These are phyloP conservation scores for Cladochytrium tenue DNA, from an alignment of 371 early-diverging fungal genomes.

Conservation along the genomic window DNA sequence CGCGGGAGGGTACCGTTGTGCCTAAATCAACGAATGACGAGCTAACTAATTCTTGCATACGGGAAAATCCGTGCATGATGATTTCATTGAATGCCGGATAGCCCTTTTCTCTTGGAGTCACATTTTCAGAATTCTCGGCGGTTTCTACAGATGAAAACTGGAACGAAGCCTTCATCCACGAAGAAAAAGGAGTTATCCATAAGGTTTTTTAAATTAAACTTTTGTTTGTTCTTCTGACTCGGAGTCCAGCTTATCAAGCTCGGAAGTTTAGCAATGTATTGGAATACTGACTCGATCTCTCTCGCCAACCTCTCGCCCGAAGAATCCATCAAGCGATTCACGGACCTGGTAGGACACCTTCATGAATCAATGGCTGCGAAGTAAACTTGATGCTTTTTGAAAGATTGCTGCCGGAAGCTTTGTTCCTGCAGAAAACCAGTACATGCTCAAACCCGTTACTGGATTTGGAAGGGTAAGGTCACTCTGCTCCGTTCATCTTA, in stretches of 20 bases:
- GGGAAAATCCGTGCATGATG: too few relatives aligned
- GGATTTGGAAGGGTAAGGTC: constrained; percentile 76
- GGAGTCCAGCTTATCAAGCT: constrained; percentile 65
- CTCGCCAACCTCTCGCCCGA: constrained; percentile 56
- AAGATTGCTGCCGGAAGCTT: constrained; percentile 33
- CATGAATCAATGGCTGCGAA: background rate
- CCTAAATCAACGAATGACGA: too few relatives aligned
- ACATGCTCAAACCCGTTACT: constrained; percentile 91
- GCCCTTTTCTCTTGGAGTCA: constrained; percentile 89
- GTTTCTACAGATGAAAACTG: constrained; percentile 90
- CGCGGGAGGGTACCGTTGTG: background rate
- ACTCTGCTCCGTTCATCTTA: background rate
- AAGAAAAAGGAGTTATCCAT: constrained; percentile 76
- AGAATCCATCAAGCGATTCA: constrained; percentile 58
- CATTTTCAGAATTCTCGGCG: constrained; percentile 86
- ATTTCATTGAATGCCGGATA: too few relatives aligned
- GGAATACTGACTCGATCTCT: constrained; percentile 79
- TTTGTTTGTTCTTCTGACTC: background rate
- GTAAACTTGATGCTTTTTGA: background rate
- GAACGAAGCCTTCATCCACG: constrained; percentile 77
- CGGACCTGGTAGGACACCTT: constrained; percentile 43
- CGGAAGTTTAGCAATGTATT: constrained; percentile 83
- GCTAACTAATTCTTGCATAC: too few relatives aligned
- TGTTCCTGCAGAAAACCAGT: constrained; percentile 60
- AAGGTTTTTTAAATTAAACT: constrained; percentile 48